These are phyloP conservation scores for Pistacia vera DNA, from an alignment of 345 rosid genomes.

Conservation along the genomic window DNA sequence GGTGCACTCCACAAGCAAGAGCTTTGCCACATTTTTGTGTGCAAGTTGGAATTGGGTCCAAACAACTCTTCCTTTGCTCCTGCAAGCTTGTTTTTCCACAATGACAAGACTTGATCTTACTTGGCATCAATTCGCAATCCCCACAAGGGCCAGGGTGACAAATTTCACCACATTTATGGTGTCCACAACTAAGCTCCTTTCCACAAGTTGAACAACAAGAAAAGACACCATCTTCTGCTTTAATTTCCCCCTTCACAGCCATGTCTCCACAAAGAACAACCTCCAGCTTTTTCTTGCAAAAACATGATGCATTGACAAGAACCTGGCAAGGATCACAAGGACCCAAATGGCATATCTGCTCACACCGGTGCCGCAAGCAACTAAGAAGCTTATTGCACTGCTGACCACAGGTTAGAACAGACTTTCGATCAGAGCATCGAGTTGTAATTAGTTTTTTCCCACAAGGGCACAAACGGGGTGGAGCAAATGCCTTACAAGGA, in stretches of 20 bases:
- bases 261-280: conserved; percentile 78
- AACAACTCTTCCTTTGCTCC: conserved; percentile 74
- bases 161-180: conserved; percentile 60
- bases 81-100: conserved; percentile 80
- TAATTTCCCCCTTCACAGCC: conserved; percentile 78
- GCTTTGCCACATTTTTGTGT: conserved; percentile 59
- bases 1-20: conserved; percentile 74
- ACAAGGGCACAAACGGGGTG: conserved; percentile 77
- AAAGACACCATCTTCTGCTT: conserved; percentile 73
- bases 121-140: conserved; percentile 70
- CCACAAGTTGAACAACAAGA: conserved; percentile 69
- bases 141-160: conserved; percentile 94
- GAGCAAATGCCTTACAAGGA: conserved; percentile 96
- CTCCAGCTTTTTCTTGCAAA: conserved; percentile 79
- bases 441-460: conserved; percentile 78
- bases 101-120: conserved; percentile 65
- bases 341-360: conserved; percentile 76
- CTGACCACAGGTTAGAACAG: conserved; percentile 77
- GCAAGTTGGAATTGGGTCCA: conserved; percentile 87
- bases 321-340: conserved; percentile 79
- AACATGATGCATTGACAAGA: conserved; percentile 70
- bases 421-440: conserved; percentile 84
- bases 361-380: conserved; percentile 79
- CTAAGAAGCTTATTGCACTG: conserved; percentile 73
- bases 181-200: conserved; percentile 65